Conservation (phyloP, 495 filamentous ascomycete species). For the Xylaria venustula region DNA sequence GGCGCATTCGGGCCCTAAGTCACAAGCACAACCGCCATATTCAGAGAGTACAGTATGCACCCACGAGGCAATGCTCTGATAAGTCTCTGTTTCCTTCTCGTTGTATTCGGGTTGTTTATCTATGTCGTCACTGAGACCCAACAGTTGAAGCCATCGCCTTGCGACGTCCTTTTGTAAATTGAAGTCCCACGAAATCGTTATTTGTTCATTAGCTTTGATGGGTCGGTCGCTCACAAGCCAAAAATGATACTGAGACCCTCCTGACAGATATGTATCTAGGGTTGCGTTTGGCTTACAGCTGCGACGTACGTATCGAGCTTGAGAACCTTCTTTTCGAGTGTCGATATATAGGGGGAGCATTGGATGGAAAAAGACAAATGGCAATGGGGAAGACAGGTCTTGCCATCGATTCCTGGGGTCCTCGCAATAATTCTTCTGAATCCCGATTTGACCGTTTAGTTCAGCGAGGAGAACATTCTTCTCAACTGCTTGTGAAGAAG, state of each 20-base stretch:
- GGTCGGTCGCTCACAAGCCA: slow-evolving; percentile 79
- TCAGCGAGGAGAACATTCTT: slow-evolving; percentile 76
- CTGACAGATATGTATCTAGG: slow-evolving; percentile 78
- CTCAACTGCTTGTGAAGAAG: slow-evolving; percentile 53
- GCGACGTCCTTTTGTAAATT: slow-evolving; percentile 44
- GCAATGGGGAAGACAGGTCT: slow-evolving; percentile 72
- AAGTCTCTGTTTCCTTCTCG: slow-evolving; percentile 43
- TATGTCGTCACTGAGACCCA: slow-evolving; percentile 50
- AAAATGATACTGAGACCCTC: slow-evolving; percentile 76
- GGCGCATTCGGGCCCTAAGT: slow-evolving; percentile 60
- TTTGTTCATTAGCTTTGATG: slow-evolving; percentile 57
- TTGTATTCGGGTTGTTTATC: slow-evolving; percentile 42
- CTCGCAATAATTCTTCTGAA: slow-evolving; percentile 71
- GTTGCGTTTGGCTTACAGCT: slow-evolving; percentile 84
- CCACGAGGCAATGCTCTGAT: slow-evolving; percentile 47
- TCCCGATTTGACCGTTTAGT: slow-evolving; percentile 80
- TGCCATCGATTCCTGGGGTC: slow-evolving; percentile 74
- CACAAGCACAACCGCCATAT: slow-evolving; percentile 87
- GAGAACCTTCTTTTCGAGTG: slow-evolving; percentile 77
- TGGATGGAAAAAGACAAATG: slow-evolving; percentile 82
- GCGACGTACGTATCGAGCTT: slow-evolving; percentile 78
- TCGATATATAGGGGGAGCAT: slow-evolving; percentile 87
- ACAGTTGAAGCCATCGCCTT: slow-evolving; percentile 43
- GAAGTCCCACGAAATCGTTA: slow-evolving; percentile 58
- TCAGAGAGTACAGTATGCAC: slow-evolving; percentile 77